Base-by-base conservation (phyloP, 2,329 filamentous ascomycete species). In the Sphaceloma murrayae region DNA sequence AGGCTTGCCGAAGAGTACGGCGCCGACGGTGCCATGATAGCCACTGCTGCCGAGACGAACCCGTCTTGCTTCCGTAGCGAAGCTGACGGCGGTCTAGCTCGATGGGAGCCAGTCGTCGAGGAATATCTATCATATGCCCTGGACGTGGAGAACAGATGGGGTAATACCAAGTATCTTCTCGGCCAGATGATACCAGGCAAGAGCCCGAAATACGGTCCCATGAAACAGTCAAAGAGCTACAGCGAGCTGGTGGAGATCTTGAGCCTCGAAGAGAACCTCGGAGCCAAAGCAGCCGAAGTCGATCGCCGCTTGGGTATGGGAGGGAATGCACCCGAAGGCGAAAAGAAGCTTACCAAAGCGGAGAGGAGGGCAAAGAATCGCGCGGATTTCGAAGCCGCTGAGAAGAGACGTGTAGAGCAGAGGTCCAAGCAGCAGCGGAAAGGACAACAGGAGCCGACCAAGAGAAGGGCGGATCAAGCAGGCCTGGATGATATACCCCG, bases 1-100 rank as follows among this genome's bases (percentile, higher is more conserved):
- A 60, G 69, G 48, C 70, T 98, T 5, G 80, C 87, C 49, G 56
- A 74, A 18, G 82, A 94, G 59, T 95, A 76, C 58, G 81, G 80
- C n/a, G 84, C 83, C 4, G 88, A 96, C 57, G 89, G 88, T 4
- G 91, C 85, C 49, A 98, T 98, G 91, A 96, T 98, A 56, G 91
- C 91, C 7, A 91, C 86, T 2, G 75, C 85, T 3, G 91, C 91
- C 1, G 91, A 98, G 67, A 77, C 80, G 51, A 98, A 98, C 58
- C 77, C 87, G 2, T 93, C 85, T 52, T 88, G 84, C 56, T 98
- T 98, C 68, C 75, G 83, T 29, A 61, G 73, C 1, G 65, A 74
- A 27, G 74, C 70, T 1, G 75, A 85, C 30, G 87, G 86, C 8
- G 86, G 85, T 1, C 58, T 80, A 24, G 73, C 77, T 0, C 68